Conservation (phyloP, 148 eudicot genomes). For the Heliamphora exappendiculata region DNA sequence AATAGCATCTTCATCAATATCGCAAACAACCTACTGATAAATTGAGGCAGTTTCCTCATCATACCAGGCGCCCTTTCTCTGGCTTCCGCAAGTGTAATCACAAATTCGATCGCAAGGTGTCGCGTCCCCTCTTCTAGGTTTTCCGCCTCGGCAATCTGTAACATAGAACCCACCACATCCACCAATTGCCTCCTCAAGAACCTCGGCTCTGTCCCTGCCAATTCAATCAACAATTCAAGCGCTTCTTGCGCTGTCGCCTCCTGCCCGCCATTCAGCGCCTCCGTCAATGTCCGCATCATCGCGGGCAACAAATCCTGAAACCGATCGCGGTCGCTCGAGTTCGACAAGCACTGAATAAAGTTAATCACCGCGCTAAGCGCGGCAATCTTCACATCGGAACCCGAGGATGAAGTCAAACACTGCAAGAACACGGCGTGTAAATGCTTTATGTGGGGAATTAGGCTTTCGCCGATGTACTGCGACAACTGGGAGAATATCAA, state of each 20-base stretch:
- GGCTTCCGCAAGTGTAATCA: slow-evolving; percentile 77
- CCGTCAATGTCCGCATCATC: slow-evolving; percentile 79
- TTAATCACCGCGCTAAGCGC: slow-evolving; percentile 68
- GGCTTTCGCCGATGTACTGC: slow-evolving; percentile 60
- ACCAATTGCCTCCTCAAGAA: slow-evolving; percentile 74
- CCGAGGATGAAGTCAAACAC: slow-evolving; percentile 34
- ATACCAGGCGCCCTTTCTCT: slow-evolving; percentile 90
- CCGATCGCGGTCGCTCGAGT: slow-evolving; percentile 61
- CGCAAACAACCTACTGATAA: slow-evolving; percentile 57
- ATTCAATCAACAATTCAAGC: slow-evolving; percentile 69
- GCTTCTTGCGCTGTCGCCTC: slow-evolving; percentile 93
- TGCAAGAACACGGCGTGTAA: slow-evolving; percentile 61
- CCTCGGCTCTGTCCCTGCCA: slow-evolving; percentile 84
- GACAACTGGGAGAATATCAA: slow-evolving; percentile 71
- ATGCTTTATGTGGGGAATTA: slow-evolving; percentile 49
- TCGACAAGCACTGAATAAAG: slow-evolving; percentile 70
- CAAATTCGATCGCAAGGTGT: slow-evolving; percentile 81
- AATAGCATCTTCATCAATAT: slow-evolving; percentile 69
- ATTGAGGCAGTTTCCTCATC: slow-evolving; percentile 93
- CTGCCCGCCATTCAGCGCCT: slow-evolving; percentile 59
- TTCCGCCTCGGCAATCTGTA: slow-evolving; percentile 83
- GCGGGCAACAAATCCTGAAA: slow-evolving; percentile 82
- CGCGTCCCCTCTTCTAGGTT: slow-evolving; percentile 75
- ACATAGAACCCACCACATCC: slow-evolving; percentile 81
- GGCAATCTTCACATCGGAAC: slow-evolving; percentile 63